Percentiles rank a stretch among this genome's conserved stretches.
Conservation (phyloP, 2,329 filamentous ascomycete genomes). For the Aquanectria penicillioides region DNA sequence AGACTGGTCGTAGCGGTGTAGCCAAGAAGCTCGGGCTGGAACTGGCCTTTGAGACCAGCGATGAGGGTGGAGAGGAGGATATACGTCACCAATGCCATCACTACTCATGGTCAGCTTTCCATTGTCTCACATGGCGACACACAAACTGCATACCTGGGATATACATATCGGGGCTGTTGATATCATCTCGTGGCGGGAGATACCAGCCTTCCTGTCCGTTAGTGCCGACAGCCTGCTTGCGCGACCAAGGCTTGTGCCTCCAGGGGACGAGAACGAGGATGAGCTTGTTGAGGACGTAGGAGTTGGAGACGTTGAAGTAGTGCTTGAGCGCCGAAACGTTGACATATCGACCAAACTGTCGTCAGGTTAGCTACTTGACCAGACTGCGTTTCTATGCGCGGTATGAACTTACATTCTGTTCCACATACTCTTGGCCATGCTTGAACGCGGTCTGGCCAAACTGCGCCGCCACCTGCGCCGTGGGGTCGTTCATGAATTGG, state of each 20-base stretch:
- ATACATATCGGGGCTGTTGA: constrained; percentile 99
- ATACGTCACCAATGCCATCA: constrained; percentile 98
- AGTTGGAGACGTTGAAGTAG: constrained; percentile 99
- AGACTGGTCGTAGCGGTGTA: constrained; percentile 88
- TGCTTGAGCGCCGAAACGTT: constrained; percentile 94
- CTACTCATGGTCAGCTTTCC: constrained; percentile 47
- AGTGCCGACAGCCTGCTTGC: constrained; percentile 80
- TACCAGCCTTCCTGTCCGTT: constrained; percentile 80
- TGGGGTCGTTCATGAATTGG: constrained; percentile 94
- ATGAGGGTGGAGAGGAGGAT: constrained; percentile 92
- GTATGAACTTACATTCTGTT: constrained; percentile 81
- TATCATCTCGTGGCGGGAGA: constrained; percentile 90
- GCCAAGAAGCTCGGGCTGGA: constrained; percentile 92
- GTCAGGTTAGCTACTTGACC: constrained; percentile 17
- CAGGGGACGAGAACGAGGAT: constrained; percentile 95
- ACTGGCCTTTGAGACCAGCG: constrained; percentile 88
- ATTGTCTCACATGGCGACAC: too few relatives aligned
- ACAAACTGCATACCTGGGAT: constrained; percentile 72
- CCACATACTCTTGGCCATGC: constrained; percentile 92
- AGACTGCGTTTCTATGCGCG: not conserved
- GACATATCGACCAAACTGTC: constrained; percentile 75
- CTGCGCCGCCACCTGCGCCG: constrained; percentile 93
- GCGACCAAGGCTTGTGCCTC: constrained; percentile 97
- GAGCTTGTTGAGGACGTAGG: constrained; percentile 93
- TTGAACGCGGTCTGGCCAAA: constrained; percentile 92